Percentiles rank a stretch among this genome's conserved stretches.
Conservation (phyloP, 2,329 filamentous ascomycete species). For the Xylariaceae sp. region DNA sequence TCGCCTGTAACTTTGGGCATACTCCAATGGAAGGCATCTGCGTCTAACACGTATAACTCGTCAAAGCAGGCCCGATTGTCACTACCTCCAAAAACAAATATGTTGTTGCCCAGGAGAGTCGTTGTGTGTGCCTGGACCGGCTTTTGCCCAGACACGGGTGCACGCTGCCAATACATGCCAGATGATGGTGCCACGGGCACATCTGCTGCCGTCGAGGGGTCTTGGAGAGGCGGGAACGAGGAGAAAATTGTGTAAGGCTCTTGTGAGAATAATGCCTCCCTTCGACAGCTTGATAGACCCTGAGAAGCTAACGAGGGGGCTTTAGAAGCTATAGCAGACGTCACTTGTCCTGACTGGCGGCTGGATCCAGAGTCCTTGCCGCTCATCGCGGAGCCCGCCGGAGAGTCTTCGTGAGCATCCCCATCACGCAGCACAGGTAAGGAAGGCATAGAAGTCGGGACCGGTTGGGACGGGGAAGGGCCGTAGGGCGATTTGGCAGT, state of each 20-base stretch:
- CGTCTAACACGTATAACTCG: slow-evolving; percentile 62
- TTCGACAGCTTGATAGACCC: slow-evolving; percentile 20
- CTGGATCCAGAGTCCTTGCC: slow-evolving; percentile 30
- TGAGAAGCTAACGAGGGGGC: slow-evolving; percentile 19
- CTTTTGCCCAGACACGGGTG: slow-evolving; percentile 59
- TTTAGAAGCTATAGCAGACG: slow-evolving; percentile 43
- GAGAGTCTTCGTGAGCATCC: slow-evolving; percentile 24
- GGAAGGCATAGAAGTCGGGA: slow-evolving; percentile 27
- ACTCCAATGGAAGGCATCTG: slow-evolving; percentile 65
- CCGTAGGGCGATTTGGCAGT: slow-evolving; percentile 33
- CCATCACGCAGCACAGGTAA: slow-evolving; percentile 27
- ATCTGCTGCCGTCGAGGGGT: slow-evolving; percentile 51
- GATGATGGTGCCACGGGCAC: slow-evolving; percentile 59
- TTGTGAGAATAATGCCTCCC: slow-evolving; percentile 23
- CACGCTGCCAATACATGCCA: slow-evolving; percentile 68
- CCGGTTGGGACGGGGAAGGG: slow-evolving; percentile 27
- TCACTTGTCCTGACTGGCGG: slow-evolving; percentile 45
- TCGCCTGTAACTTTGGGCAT: slow-evolving; percentile 59
- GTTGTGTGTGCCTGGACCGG: slow-evolving; percentile 61
- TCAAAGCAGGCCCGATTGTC: slow-evolving; percentile 63
- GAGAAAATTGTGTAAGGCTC: slow-evolving; percentile 38
- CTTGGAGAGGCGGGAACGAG: slow-evolving; percentile 52
- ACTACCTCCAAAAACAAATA: slow-evolving; percentile 65
- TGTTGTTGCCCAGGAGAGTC: slow-evolving; percentile 59
- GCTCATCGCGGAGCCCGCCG: slow-evolving; percentile 28